Percentiles rank a stretch among this genome's conserved stretches.
Conservation (phyloP, 2,329 filamentous ascomycete genomes). For the Immersiporthe knoxdaviesiana region DNA sequence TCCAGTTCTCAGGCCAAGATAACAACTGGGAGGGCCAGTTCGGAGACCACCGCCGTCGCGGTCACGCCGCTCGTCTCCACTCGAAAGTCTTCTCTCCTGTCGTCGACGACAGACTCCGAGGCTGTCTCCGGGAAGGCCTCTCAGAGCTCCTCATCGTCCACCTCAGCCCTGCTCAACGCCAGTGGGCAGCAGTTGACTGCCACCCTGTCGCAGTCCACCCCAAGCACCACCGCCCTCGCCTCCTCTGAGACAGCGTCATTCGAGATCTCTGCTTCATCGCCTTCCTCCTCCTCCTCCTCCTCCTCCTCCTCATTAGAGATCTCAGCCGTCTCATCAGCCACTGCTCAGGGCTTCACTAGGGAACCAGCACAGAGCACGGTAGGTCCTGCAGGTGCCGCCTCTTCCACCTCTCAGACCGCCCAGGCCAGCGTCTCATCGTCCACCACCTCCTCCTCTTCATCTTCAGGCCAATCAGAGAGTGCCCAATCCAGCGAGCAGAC, state of each 20-base stretch:
- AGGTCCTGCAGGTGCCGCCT: neutral
- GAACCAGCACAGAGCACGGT: neutral
- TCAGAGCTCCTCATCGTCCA: neutral
- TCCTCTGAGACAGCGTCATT: slow-evolving; percentile 7
- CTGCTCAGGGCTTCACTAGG: slow-evolving; percentile 2
- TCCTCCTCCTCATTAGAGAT: neutral
- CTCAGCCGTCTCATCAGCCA: neutral
- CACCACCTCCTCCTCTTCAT: neutral
- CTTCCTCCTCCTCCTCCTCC: too few relatives aligned
- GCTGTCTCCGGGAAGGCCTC: neutral
- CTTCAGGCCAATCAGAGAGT: neutral
- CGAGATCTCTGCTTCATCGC: neutral
- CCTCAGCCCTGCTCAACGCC: slow-evolving; percentile 6
- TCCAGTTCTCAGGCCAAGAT: neutral
- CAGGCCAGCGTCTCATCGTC: too few relatives aligned
- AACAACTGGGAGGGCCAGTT: neutral
- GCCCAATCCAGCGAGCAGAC: neutral
- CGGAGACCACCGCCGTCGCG: neutral
- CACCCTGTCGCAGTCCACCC: neutral
- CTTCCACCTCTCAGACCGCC: neutral
- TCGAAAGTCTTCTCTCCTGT: neutral
- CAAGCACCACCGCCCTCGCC: neutral
- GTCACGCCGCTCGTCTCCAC: slow-evolving; percentile 7
- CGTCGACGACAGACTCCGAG: neutral
- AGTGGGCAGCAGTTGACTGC: slow-evolving; percentile 10